Evolutionary conservation across 176 grass and related monocot species (phyloP).

Genomic region (Aechmea fasciata): DNA sequence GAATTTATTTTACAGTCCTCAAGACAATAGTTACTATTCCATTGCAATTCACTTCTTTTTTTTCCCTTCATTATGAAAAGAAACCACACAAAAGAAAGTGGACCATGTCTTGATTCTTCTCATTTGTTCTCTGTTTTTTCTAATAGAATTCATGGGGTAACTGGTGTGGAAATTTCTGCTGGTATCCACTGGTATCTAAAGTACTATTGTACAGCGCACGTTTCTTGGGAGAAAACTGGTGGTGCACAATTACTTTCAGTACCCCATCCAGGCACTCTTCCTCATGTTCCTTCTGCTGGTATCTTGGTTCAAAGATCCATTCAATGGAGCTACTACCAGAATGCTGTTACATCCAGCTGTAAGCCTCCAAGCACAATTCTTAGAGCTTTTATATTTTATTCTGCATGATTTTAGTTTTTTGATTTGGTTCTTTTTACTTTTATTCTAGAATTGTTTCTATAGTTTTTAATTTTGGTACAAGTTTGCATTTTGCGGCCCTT

Average conservation of each 20-base stretch:
- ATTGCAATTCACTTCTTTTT: no score
- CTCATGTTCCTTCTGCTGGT: conserved; percentile 40
- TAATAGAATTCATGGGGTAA: conserved; percentile 44
- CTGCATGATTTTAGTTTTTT: not conserved
- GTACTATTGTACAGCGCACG: conserved; percentile 40
- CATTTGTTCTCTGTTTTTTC: conserved; percentile 18
- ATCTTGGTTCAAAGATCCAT: conserved; percentile 47
- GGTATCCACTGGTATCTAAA: conserved; percentile 70
- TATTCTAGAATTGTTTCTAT: not conserved
- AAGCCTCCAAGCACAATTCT: conserved; percentile 19
- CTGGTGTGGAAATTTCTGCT: conserved; percentile 61
- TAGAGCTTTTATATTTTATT: not conserved
- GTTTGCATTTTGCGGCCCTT: not conserved
- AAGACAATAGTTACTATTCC: no score
- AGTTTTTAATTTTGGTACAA: not conserved
- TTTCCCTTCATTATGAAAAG: no score
- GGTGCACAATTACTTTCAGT: conserved; percentile 48
- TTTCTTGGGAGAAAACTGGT: conserved; percentile 66
- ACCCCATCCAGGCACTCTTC: conserved; percentile 40
- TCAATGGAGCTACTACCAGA: conserved; percentile 79
- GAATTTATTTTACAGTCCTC: no score
- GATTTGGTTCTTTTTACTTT: not conserved
- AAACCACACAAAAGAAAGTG: no score
- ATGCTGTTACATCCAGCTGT: conserved; percentile 75
- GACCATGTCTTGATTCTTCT: no score